Evolutionary conservation across 2,329 filamentous ascomycete species (phyloP).

Genomic region (Periconia sp.): DNA sequence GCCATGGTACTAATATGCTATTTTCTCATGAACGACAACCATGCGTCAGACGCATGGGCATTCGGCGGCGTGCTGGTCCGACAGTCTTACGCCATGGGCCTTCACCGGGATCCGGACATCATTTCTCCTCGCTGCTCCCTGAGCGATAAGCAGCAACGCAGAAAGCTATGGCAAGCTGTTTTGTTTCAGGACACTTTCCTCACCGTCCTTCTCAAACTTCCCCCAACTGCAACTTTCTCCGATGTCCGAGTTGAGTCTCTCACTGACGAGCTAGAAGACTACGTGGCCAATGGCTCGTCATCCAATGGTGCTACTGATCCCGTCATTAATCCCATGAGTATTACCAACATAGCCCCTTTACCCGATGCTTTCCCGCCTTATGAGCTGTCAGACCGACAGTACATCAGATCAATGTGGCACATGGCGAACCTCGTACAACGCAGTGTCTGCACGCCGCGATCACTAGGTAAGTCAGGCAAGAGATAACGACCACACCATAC

Average conservation of each 20-base stretch:
- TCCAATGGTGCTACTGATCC: slow-evolving; percentile 44
- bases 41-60: slow-evolving; percentile 81
- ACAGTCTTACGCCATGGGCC: slow-evolving; percentile 80
- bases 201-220: slow-evolving; percentile 77
- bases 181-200: slow-evolving; percentile 82
- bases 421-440: slow-evolving; percentile 80
- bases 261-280: slow-evolving; percentile 68
- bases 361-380: slow-evolving; percentile 47
- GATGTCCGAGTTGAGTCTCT: slow-evolving; percentile 79
- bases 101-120: slow-evolving; percentile 80
- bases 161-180: slow-evolving; percentile 83
- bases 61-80: slow-evolving; percentile 79
- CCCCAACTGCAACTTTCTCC: slow-evolving; percentile 78
- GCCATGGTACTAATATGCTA: slow-evolving; percentile 84
- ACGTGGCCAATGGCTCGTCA: slow-evolving; percentile 67
- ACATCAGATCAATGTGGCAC: slow-evolving; percentile 79
- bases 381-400: slow-evolving; percentile 52
- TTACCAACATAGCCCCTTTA: slow-evolving; percentile 54
- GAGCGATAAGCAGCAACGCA: slow-evolving; percentile 78
- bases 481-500: no score
- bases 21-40: slow-evolving; percentile 86
- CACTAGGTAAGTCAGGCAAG: no score
- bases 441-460: slow-evolving; percentile 75
- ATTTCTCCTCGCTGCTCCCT: slow-evolving; percentile 68
- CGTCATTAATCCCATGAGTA: slow-evolving; percentile 59